phyloP scores from a whole-genome alignment of 352 stramenopile species.

The Phytopythium mirpurense region DNA sequence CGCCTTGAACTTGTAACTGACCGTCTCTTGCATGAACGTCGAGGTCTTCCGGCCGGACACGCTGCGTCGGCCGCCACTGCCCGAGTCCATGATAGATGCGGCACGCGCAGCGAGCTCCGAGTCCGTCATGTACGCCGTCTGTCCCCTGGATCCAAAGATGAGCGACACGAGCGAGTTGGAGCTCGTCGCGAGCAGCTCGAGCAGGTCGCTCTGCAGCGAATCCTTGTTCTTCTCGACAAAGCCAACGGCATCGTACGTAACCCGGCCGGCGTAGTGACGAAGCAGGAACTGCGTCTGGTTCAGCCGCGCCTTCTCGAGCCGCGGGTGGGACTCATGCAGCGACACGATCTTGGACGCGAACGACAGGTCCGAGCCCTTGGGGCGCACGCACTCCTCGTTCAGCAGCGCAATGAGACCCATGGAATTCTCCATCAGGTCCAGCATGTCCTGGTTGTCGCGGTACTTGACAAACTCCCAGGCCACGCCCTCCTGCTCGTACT shows the following conservation, averaged over 20 bases:
- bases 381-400: constrained; percentile 89
- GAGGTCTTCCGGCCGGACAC: constrained; percentile 51
- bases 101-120: constrained; percentile 52
- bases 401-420: constrained; percentile 88
- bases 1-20: constrained; percentile 88
- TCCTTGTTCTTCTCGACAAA: constrained; percentile 91
- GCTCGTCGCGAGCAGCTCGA: constrained; percentile 65
- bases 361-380: constrained; percentile 81
- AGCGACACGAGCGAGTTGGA: constrained; percentile 68
- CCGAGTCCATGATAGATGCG: constrained; percentile 35
- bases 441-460: constrained; percentile 88
- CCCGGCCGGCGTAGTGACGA: constrained; percentile 74
- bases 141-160: constrained; percentile 53
- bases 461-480: constrained; percentile 82
- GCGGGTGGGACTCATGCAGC: constrained; percentile 73
- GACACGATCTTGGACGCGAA: constrained; percentile 87
- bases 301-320: constrained; percentile 68
- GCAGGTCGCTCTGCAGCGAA: constrained; percentile 69
- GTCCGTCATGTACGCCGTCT: constrained; percentile 53
- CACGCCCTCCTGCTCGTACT: constrained; percentile 70
- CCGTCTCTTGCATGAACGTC: constrained; percentile 86
- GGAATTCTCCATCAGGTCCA: constrained; percentile 86
- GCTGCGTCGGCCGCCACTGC: constrained; percentile 29
- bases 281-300: constrained; percentile 78
- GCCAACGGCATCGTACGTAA: constrained; percentile 76